Percentiles rank a stretch among this genome's conserved stretches.
Conservation (phyloP, 768 basidiomycete genomes). For the Lactarius evosmus region DNA sequence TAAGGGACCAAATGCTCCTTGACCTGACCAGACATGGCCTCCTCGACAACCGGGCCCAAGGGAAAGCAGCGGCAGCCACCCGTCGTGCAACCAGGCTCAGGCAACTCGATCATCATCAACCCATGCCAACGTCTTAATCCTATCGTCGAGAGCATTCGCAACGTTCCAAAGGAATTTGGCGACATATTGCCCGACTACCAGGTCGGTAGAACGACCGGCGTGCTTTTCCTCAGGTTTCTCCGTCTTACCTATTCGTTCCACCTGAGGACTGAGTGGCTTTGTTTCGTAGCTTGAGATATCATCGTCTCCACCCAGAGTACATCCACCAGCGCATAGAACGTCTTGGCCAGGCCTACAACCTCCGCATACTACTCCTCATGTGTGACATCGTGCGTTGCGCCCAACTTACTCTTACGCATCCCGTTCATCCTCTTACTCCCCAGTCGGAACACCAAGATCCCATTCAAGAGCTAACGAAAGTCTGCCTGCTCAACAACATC, state of each 20-base stretch:
- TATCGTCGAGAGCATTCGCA: conserved; percentile 79
- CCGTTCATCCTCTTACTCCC: background rate
- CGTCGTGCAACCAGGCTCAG: conserved; percentile 35
- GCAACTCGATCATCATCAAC: conserved; percentile 37
- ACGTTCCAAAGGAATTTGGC: conserved; percentile 90
- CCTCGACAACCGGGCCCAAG: background rate
- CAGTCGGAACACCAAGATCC: conserved; percentile 92
- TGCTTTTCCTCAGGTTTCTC: conserved; percentile 81
- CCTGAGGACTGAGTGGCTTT: background rate
- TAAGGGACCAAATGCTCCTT: too few relatives aligned
- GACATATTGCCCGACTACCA: conserved; percentile 95
- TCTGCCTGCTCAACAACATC: conserved; percentile 87
- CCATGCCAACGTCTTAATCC: conserved; percentile 71
- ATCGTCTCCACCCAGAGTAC: conserved; percentile 96
- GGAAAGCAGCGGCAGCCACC: conserved; percentile 32
- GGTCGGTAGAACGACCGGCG: conserved; percentile 90
- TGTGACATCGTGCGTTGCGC: conserved; percentile 80
- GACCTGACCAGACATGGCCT: background rate
- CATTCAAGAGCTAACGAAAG: conserved; percentile 91
- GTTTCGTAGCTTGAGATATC: conserved; percentile 73
- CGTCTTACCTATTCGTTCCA: background rate
- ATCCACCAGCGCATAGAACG: conserved; percentile 88
- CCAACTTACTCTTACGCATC: background rate
- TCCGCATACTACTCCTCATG: conserved; percentile 82
- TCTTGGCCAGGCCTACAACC: conserved; percentile 74